These are phyloP conservation scores for Atkinsonella texensis DNA, from an alignment of 2,329 filamentous ascomycete genomes.

Conservation along the genomic window DNA sequence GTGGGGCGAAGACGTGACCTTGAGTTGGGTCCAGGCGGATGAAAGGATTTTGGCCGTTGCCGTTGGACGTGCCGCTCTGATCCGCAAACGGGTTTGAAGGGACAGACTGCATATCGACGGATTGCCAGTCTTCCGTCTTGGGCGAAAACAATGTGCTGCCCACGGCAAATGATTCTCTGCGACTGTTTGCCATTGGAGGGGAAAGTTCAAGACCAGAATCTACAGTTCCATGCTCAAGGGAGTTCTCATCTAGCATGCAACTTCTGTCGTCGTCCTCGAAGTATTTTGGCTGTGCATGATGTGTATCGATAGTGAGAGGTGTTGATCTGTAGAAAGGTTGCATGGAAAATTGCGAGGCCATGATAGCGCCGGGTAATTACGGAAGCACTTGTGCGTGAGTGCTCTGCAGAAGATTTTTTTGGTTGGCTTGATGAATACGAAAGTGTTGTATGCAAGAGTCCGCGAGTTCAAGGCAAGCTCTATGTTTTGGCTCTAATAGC, in stretches of 20 bases:
- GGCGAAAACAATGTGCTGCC: slow-evolving; percentile 47
- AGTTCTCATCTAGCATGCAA: slow-evolving; percentile 45
- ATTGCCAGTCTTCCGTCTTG: slow-evolving; percentile 52
- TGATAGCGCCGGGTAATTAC: slow-evolving; percentile 17
- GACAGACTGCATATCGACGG: slow-evolving; percentile 52
- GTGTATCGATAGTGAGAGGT: slow-evolving; percentile 41
- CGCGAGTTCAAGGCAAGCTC: not conserved
- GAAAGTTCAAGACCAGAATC: slow-evolving; percentile 54
- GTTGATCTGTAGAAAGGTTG: slow-evolving; percentile 38
- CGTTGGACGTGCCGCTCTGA: slow-evolving; percentile 35
- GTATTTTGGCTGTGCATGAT: slow-evolving; percentile 36
- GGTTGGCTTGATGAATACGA: not conserved
- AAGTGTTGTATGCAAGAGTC: not conserved
- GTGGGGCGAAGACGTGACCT: slow-evolving; percentile 26
- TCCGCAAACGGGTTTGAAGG: slow-evolving; percentile 51
- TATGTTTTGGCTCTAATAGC: not conserved
- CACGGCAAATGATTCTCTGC: slow-evolving; percentile 51
- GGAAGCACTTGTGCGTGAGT: not conserved
- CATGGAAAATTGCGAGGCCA: slow-evolving; percentile 40
- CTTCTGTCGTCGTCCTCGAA: slow-evolving; percentile 50
- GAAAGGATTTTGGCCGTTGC: slow-evolving; percentile 52
- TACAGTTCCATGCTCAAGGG: slow-evolving; percentile 45
- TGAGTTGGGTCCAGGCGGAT: slow-evolving; percentile 47
- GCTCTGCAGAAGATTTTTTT: too few species aligned
- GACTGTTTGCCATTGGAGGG: slow-evolving; percentile 48